Conservation (phyloP, 179 eudicot species). For the Dionaea muscipula region DNA sequence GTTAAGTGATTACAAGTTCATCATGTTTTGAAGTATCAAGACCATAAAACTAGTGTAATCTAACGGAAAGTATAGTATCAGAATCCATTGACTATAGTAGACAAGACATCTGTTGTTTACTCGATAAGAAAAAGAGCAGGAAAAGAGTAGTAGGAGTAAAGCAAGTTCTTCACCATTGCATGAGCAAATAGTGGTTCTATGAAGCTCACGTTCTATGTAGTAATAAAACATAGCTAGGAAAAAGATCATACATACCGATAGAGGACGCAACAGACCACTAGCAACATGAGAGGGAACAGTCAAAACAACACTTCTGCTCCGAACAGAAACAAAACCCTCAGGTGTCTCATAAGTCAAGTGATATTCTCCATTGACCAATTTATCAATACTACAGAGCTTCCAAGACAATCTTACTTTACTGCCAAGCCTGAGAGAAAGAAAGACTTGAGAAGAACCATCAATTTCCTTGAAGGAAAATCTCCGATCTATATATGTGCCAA, state of each 20-base stretch:
- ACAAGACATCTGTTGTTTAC: background rate
- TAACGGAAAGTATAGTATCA: background rate
- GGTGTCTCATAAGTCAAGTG: conserved; percentile 65
- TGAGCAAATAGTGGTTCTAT: background rate
- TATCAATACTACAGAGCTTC: conserved; percentile 47
- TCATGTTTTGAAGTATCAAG: no score
- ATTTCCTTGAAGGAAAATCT: no score
- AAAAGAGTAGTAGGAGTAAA: background rate
- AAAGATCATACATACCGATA: conserved; percentile 40
- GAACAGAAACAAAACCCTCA: conserved; percentile 40
- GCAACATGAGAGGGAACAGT: conserved; percentile 72
- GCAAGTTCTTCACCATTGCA: background rate
- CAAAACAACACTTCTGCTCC: conserved; percentile 56
- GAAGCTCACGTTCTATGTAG: background rate
- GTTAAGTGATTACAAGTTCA: no score
- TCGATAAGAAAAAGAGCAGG: background rate
- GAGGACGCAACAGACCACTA: conserved; percentile 49
- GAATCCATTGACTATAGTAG: no score
- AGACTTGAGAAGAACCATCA: background rate
- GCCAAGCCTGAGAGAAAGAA: conserved; percentile 44
- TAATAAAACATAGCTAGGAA: background rate
- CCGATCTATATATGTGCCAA: background rate
- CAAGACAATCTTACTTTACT: conserved; percentile 65
- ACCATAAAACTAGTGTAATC: no score
- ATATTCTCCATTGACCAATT: conserved; percentile 40